These are phyloP conservation scores for Tagetes erecta DNA, from an alignment of 129 eudicot species.

Conservation along the genomic window DNA sequence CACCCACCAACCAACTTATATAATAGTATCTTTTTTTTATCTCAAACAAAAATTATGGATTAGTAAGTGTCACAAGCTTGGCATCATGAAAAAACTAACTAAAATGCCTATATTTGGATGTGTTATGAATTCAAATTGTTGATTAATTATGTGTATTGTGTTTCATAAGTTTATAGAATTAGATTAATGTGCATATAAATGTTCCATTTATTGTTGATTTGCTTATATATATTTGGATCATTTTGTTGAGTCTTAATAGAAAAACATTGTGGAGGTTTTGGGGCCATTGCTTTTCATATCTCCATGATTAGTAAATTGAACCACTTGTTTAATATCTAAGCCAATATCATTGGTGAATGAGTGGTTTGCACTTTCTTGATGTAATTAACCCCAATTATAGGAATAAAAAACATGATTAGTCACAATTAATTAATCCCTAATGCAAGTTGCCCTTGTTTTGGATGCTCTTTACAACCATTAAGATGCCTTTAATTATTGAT, in stretches of 20 bases:
- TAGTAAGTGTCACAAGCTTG: not conserved
- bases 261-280: constrained; percentile 24
- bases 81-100: not conserved
- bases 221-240: not conserved
- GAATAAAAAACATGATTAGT: constrained; percentile 26
- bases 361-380: constrained; percentile 35
- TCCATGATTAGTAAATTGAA: constrained; percentile 21
- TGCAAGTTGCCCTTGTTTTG: constrained; percentile 39
- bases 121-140: not conserved
- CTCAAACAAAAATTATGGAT: no score
- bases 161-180: not conserved
- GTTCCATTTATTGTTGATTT: not conserved
- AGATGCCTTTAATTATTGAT: constrained; percentile 47
- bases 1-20: no score
- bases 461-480: constrained; percentile 43
- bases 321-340: constrained; percentile 9
- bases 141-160: not conserved
- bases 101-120: no score
- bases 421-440: constrained; percentile 17
- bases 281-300: constrained; percentile 34
- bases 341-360: constrained; percentile 42
- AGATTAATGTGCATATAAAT: constrained; percentile 1
- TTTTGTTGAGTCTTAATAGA: constrained; percentile 22
- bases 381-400: constrained; percentile 35
- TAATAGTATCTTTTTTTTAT: no score